phyloP scores from a whole-genome alignment of 345 rosid genomes.

The Eucalyptus regnans region DNA sequence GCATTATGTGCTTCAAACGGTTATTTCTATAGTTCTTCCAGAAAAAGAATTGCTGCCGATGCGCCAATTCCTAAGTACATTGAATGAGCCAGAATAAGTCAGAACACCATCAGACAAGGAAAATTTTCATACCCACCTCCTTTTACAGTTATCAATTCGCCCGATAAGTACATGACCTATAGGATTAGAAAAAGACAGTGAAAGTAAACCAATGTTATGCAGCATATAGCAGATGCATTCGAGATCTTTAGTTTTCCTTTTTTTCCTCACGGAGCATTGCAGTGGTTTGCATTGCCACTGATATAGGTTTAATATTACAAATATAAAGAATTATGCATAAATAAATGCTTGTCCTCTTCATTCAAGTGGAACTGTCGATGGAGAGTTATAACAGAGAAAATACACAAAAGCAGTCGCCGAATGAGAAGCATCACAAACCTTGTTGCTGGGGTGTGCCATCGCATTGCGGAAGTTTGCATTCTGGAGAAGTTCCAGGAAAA shows the following conservation, averaged over 20 bases:
- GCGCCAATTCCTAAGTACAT: constrained; percentile 66
- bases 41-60: constrained; percentile 92
- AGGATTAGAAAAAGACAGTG: not conserved
- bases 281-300: not conserved
- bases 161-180: not conserved
- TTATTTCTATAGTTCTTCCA: constrained; percentile 99
- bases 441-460: constrained; percentile 96
- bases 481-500: constrained; percentile 92
- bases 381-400: not conserved
- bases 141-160: not conserved
- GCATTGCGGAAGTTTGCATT: constrained; percentile 86
- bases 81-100: not conserved
- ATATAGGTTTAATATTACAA: not conserved
- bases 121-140: not conserved
- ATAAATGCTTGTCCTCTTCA: not conserved
- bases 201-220: not conserved
- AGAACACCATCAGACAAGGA: not conserved
- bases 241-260: not conserved
- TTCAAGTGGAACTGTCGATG: not conserved
- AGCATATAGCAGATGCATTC: not conserved
- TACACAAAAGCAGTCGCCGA: not conserved
- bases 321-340: not conserved
- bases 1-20: constrained; percentile 81
- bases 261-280: not conserved
- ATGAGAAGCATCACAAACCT: constrained; percentile 32